phyloP scores from a whole-genome alignment of 805 yeast species.

The Candida dendrica region DNA sequence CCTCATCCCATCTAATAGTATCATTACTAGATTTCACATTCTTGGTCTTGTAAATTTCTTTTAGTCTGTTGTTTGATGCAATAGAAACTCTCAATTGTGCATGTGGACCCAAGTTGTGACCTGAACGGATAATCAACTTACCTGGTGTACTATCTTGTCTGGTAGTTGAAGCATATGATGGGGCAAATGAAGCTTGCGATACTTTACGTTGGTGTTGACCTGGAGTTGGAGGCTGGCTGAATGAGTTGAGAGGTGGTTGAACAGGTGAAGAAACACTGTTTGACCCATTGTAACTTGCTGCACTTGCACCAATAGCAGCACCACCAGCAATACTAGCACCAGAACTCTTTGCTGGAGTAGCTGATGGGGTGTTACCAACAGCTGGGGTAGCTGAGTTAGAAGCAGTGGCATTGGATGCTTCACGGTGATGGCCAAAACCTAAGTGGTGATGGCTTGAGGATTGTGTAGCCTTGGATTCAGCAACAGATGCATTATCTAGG shows the following conservation, averaged over 20 bases:
- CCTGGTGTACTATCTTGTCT: slow-evolving; percentile 37
- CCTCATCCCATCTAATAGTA: slow-evolving; percentile 50
- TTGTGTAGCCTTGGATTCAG: slow-evolving; percentile 11
- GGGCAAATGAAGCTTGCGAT: slow-evolving; percentile 14
- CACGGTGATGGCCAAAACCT: not conserved
- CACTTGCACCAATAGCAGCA: slow-evolving; percentile 2
- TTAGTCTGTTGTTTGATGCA: slow-evolving; percentile 36
- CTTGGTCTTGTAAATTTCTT: slow-evolving; percentile 62
- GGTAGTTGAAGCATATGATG: slow-evolving; percentile 8
- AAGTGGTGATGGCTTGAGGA: slow-evolving; percentile 1
- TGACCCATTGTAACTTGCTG: not conserved
- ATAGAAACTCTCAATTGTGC: slow-evolving; percentile 49
- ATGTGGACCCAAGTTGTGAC: slow-evolving; percentile 32
- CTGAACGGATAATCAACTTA: slow-evolving; percentile 42
- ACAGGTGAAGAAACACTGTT: not conserved
- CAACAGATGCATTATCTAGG: slow-evolving; percentile 4
- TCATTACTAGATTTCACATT: slow-evolving; percentile 43
- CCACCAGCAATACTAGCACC: slow-evolving; percentile 1
- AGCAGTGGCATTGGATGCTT: not conserved
- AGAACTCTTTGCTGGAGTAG: not conserved
- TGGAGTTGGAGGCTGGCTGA: slow-evolving; percentile 1
- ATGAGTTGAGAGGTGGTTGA: not conserved
- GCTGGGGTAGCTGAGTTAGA: not conserved
- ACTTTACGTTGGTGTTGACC: slow-evolving; percentile 10
- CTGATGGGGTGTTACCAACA: not conserved